A percentile compares a stretch with the other conserved stretches of the same genome.
phyloP scores from a whole-genome alignment of 139 green algal genomes.

The Gonium pectorale region DNA sequence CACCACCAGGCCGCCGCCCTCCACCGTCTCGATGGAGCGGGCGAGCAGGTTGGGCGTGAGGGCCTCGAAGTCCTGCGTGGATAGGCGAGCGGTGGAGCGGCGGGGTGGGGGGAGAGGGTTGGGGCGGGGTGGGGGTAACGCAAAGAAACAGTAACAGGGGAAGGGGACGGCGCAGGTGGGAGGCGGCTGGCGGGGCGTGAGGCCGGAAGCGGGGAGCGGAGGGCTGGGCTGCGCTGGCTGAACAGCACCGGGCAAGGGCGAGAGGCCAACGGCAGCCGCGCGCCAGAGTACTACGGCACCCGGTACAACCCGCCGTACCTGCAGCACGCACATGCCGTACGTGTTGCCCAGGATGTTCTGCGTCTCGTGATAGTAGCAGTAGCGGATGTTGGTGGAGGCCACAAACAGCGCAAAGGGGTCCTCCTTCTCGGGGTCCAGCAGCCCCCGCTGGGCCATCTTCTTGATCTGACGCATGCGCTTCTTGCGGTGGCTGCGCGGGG shows the following conservation, averaged over 20 bases:
- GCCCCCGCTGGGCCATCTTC: conserved; percentile 93
- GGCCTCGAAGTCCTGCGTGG: conserved; percentile 96
- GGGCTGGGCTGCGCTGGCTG: too few relatives aligned
- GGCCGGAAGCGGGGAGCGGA: too few relatives aligned
- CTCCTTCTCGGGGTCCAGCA: conserved; percentile 96
- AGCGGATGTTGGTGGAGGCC: conserved; percentile 96
- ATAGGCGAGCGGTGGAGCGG: neutral
- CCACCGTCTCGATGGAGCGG: conserved; percentile 97
- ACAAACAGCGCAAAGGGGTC: conserved; percentile 98
- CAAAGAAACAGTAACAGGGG: neutral
- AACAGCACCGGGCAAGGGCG: too few relatives aligned
- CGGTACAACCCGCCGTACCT: conserved; percentile 70
- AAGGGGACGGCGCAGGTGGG: neutral
- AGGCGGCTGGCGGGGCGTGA: too few relatives aligned
- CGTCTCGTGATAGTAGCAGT: conserved; percentile 98
- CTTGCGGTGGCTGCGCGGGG: conserved; percentile 87
- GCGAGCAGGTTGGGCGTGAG: conserved; percentile 98
- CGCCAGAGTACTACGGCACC: too few relatives aligned
- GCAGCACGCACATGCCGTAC: conserved; percentile 98
- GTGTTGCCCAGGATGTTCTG: conserved; percentile 98
- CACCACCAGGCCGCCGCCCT: conserved; percentile 95
- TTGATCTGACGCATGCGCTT: conserved; percentile 98
- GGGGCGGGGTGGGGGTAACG: too few relatives aligned
- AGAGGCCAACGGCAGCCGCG: too few relatives aligned
- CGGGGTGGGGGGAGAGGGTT: neutral